Evolutionary conservation across 768 basidiomycete species (phyloP).

Genomic region (Boletus pseudopeckii): DNA sequence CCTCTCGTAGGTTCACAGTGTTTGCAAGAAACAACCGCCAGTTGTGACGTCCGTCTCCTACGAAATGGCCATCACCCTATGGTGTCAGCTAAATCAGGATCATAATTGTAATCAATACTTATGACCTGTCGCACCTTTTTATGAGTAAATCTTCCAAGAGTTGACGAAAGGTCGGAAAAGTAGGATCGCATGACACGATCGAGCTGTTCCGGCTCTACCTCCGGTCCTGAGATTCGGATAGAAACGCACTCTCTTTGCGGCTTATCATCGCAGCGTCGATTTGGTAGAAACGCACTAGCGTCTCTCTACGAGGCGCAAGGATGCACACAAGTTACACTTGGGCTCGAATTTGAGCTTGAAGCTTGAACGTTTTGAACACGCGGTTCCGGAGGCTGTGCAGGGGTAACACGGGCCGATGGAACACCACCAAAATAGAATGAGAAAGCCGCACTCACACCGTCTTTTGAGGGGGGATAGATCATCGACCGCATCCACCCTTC

Average conservation of each 20-base stretch:
- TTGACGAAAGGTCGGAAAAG: slow-evolving; percentile 37
- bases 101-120: not conserved
- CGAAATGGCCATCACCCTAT: no score
- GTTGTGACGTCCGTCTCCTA: slow-evolving; percentile 25
- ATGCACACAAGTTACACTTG: not conserved
- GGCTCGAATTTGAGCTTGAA: no score
- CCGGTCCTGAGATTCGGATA: not conserved
- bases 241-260: no score
- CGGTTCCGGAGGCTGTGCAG: no score
- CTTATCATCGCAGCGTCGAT: slow-evolving; percentile 8
- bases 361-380: not conserved
- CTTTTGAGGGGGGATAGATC: not conserved
- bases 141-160: not conserved
- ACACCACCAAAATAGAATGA: not conserved
- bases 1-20: no score
- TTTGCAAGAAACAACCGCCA: slow-evolving; percentile 47
- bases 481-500: no score
- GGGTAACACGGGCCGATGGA: not conserved
- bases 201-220: not conserved
- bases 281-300: not conserved
- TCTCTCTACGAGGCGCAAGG: not conserved
- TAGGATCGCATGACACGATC: slow-evolving; percentile 40
- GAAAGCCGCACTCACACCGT: not conserved
- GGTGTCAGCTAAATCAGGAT: no score
- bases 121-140: no score